Conservation (phyloP, 2,329 filamentous ascomycete species). For the Tothia fuscella region DNA sequence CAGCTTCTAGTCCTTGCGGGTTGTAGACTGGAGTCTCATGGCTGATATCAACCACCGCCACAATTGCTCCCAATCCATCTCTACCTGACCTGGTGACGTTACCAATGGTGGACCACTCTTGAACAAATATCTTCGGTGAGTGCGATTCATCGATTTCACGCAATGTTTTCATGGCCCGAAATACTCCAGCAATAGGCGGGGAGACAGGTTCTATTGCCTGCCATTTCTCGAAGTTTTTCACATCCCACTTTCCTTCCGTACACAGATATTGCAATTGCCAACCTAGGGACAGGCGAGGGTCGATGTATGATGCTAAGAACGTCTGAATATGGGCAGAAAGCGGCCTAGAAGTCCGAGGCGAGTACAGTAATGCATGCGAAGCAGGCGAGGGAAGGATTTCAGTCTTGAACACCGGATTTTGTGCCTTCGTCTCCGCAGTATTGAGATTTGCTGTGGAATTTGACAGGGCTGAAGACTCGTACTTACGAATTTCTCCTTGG, state of each 20-base stretch:
- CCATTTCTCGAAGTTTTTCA: slow-evolving; percentile 94
- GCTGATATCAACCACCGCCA: slow-evolving; percentile 78
- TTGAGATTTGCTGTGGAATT: too few species aligned
- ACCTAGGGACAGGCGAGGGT: slow-evolving; percentile 63
- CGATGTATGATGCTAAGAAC: slow-evolving; percentile 65
- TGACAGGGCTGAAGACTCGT: too few species aligned
- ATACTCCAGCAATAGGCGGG: slow-evolving; percentile 62
- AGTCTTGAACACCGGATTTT: slow-evolving; percentile 53
- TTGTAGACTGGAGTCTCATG: slow-evolving; percentile 88
- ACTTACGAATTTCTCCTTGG: too few species aligned
- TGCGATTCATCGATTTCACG: slow-evolving; percentile 79
- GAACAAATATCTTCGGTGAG: slow-evolving; percentile 59
- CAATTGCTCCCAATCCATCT: slow-evolving; percentile 38
- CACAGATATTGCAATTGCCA: slow-evolving; percentile 89
- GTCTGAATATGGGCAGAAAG: slow-evolving; percentile 72
- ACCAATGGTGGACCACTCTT: slow-evolving; percentile 43
- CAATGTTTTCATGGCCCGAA: slow-evolving; percentile 86
- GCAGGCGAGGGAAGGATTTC: slow-evolving; percentile 64
- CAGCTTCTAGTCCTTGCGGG: slow-evolving; percentile 39
- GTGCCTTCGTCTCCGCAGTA: too few species aligned
- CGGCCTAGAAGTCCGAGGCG: slow-evolving; percentile 60
- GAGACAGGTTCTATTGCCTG: slow-evolving; percentile 67
- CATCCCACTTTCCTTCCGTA: slow-evolving; percentile 90
- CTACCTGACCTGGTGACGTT: too few species aligned
- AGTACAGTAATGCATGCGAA: slow-evolving; percentile 75